Evolutionary conservation across 495 filamentous ascomycete species (phyloP).

Genomic region (Neurospora discreta): DNA sequence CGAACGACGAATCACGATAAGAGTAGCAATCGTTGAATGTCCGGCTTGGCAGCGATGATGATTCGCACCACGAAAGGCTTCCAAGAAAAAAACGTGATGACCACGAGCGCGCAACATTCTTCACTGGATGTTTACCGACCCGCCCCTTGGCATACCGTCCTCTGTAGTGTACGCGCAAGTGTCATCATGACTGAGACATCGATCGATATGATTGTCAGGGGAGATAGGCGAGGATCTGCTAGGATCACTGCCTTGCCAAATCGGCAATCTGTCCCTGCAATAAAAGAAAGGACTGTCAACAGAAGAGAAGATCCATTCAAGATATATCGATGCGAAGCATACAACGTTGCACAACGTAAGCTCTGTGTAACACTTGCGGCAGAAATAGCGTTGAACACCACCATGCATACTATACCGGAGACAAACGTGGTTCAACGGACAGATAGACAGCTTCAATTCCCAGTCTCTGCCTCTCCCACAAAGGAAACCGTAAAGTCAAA

Average conservation of each 20-base stretch:
- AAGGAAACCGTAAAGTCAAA: neutral
- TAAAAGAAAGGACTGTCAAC: neutral
- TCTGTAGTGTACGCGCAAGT: neutral
- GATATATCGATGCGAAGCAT: neutral
- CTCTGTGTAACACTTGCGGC: neutral
- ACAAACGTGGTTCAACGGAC: neutral
- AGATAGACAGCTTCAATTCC: neutral
- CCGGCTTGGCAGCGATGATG: neutral
- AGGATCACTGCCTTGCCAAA: neutral
- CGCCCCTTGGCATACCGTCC: neutral
- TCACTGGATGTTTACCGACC: neutral
- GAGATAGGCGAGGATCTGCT: neutral
- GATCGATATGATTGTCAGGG: neutral
- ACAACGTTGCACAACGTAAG: neutral
- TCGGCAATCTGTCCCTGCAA: neutral
- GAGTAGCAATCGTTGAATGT: neutral
- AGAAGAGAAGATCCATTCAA: neutral
- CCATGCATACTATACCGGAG: neutral
- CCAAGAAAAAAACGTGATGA: neutral
- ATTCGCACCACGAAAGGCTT: neutral
- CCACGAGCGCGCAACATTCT: neutral
- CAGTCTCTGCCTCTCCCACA: neutral
- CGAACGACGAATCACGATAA: neutral
- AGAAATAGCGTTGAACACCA: neutral
- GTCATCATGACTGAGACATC: neutral